Base-by-base conservation (phyloP, 1,284 basidiomycete genomes). In the Malassezia arunalokei region DNA sequence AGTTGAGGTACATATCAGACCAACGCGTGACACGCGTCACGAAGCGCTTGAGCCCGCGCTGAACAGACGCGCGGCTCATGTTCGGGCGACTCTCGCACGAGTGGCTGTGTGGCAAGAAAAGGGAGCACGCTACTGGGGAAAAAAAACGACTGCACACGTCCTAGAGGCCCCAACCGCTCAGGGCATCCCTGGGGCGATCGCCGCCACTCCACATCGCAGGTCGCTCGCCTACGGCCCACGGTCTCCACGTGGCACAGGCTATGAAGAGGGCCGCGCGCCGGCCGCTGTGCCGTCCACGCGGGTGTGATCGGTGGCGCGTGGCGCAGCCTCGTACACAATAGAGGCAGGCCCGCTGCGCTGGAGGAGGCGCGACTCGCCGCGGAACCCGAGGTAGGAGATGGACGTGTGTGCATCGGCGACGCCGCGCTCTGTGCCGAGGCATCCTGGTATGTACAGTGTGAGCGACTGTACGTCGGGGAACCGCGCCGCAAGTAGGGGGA, bases 321-420 rank as follows among this genome's bases (percentile, higher is more conserved):
- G 69, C 5, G 69, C 62, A 35, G 59, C 52, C 54, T 72, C 69
- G 49, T 72, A 72, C 42, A 72, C 59, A 48, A 72, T 62, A 37
- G 63, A 64, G 2, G 56, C 48, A 0, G 69, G 68, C n/a, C 53
- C 53, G 27, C 39, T 41, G 15, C 53, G 53, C 47, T 45, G 43
- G 12, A n/a, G 14, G 5, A 35, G 8, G 17, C 39, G 42, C 3
- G 59, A 56, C 32, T 54, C 54, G 20, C 69, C 69, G 14, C 64
- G 63, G 58, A 72, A 67, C 9, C 68, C 69, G 3, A 68, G 20
- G 51, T 63, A 72, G 24, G 63, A 64, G 43, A 72, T 57, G 33
- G 56, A 39, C 15, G 51, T 59, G 37, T 43, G 43, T 8, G 50
- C 31, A 15, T 45, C 43, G 9, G 43, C 30, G 5, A 35, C 51